Evolutionary conservation across 257 asterid species (phyloP), one percentile per base, ranked within the genome.

Genomic region (Solanum peruvianum): DNA sequence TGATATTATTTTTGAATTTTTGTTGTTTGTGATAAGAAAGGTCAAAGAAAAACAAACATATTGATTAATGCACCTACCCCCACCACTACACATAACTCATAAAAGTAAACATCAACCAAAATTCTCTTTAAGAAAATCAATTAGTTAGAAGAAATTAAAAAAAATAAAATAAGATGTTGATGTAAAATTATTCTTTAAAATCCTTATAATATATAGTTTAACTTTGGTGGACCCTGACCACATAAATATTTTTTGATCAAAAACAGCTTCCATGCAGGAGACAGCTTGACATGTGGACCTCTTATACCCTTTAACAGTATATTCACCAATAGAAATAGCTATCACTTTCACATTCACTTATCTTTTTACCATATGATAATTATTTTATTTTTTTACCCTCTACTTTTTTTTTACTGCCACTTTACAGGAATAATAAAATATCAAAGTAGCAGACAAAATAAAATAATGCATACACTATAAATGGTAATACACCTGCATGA

Each of bases 231-330:
- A 27, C 14, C 78, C 89, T 85, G 5, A 89, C 89, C 89, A 86
- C 87, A 4, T 52, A 11, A 45, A 67, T 58, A 73, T 29, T 76
- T 83, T 73, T 73, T 89, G 35, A 82, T 87, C 87, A 90, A 77
- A 89, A 87, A 87, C 89, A 94, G 94, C 93, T 91, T 91, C 98
- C 98, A 88, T 90, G 93, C 95, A 92, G 95, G 96, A 91, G 97
- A 94, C 96, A 95, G 90, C 95, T 90, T 91, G 85, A 81, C 85
- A 29, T 62, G 69, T 81, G 85, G 85, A 81, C 85, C 85, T 47
- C 66, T 81, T 29, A 29, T 81, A 81, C 69, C 20, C 85, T 49
- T 49, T 81, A 49, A 18, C 45, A 29, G 69, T 49, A 18, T 81
- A 81, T 49, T 47, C 69, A 81, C 18, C 85, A 81, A 81, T 49